Percentiles rank a stretch among this genome's conserved stretches.
These are phyloP conservation scores for Mrakia gelida DNA, from an alignment of 768 basidiomycete species.

Conservation along the genomic window DNA sequence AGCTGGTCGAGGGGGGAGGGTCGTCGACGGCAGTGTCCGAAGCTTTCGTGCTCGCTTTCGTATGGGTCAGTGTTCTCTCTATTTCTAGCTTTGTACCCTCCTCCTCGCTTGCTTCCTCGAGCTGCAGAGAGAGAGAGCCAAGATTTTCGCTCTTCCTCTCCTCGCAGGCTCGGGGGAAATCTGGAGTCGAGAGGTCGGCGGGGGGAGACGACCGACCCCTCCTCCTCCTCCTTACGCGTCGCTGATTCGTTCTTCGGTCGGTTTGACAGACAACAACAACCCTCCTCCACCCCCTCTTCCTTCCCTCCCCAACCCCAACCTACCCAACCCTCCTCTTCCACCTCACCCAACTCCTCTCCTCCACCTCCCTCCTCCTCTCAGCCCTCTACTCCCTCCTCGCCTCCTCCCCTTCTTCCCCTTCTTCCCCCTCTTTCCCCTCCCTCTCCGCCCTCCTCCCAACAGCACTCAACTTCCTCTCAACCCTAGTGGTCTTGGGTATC, in stretches of 20 bases:
- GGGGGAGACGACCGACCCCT: too few species aligned
- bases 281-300: conserved; percentile 4
- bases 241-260: too few species aligned
- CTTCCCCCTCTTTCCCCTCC: not conserved
- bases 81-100: not conserved
- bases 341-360: not conserved
- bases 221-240: too few species aligned
- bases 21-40: not conserved
- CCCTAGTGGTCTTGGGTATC: not conserved
- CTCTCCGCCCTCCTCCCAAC: not conserved
- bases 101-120: not conserved
- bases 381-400: not conserved
- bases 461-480: not conserved
- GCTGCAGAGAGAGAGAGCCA: too few species aligned
- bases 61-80: not conserved
- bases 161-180: too few species aligned
- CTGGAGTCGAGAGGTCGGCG: too few species aligned
- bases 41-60: not conserved
- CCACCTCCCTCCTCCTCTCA: not conserved
- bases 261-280: not conserved
- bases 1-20: not conserved
- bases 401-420: too few species aligned
- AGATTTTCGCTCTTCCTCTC: too few species aligned
- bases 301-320: conserved; percentile 3
- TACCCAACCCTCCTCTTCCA: not conserved